Evolutionary conservation across 257 asterid genomes (phyloP).

Genomic region (Nicotiana undulata): DNA sequence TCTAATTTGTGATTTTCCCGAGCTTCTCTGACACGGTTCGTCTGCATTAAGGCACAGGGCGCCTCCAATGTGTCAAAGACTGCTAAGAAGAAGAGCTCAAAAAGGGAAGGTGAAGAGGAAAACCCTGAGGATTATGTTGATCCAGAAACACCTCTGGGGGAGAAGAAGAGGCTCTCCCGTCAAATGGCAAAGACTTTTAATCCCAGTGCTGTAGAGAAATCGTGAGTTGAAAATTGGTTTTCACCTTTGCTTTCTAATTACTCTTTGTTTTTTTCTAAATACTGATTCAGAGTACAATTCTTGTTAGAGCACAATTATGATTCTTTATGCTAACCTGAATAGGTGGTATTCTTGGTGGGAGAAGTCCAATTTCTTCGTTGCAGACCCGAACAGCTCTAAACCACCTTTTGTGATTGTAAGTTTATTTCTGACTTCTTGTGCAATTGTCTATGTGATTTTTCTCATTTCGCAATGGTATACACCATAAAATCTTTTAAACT

Average conservation of each 20-base stretch:
- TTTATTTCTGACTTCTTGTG: constrained; percentile 16
- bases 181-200: constrained; percentile 82
- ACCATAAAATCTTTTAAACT: no score
- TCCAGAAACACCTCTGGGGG: constrained; percentile 74
- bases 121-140: constrained; percentile 67
- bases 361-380: constrained; percentile 71
- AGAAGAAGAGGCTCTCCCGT: constrained; percentile 66
- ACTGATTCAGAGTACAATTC: background rate
- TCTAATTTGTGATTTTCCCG: background rate
- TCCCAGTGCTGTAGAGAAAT: constrained; percentile 74
- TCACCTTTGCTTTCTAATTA: background rate
- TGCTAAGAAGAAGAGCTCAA: constrained; percentile 64
- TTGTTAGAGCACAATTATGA: background rate
- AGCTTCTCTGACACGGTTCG: background rate
- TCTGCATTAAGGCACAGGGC: constrained; percentile 51
- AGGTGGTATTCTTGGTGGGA: constrained; percentile 99
- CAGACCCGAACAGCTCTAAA: constrained; percentile 75
- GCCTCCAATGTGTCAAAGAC: constrained; percentile 45
- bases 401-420: constrained; percentile 86
- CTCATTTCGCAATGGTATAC: no score
- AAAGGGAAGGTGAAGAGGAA: constrained; percentile 61
- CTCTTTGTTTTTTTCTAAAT: background rate
- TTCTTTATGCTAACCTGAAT: constrained; percentile 3
- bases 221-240: constrained; percentile 37
- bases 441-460: no score